Percentiles rank a stretch among this genome's conserved stretches.
These are phyloP conservation scores for Trypethelium eluteriae DNA, from an alignment of 495 filamentous ascomycete species.

Conservation along the genomic window DNA sequence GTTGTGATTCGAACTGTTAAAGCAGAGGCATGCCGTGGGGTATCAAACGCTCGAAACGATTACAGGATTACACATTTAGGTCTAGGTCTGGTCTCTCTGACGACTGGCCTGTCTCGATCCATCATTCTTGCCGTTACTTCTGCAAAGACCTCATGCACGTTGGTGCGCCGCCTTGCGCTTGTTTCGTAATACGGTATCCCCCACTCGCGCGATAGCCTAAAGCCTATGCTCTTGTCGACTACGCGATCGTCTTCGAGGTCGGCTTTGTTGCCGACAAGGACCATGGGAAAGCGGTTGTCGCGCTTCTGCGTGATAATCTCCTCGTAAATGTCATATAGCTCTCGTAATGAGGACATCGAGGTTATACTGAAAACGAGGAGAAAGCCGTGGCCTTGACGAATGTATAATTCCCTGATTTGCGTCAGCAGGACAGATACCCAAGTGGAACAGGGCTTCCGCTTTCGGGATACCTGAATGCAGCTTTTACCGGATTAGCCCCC, in stretches of 20 bases:
- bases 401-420: constrained; percentile 71
- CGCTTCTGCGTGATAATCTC: constrained; percentile 92
- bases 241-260: constrained; percentile 88
- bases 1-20: not conserved
- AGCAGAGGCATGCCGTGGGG: not conserved
- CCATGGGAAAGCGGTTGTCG: constrained; percentile 80
- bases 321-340: constrained; percentile 81
- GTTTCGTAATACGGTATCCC: constrained; percentile 94
- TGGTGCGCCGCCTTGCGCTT: constrained; percentile 71
- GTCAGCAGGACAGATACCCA: constrained; percentile 19
- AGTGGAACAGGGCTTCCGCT: constrained; percentile 11
- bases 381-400: constrained; percentile 93
- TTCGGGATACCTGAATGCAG: constrained; percentile 24
- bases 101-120: constrained; percentile 1
- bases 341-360: constrained; percentile 72
- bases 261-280: constrained; percentile 95
- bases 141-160: constrained; percentile 92
- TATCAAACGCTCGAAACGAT: constrained; percentile 8
- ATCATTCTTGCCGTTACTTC: constrained; percentile 40
- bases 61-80: constrained; percentile 1
- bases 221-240: constrained; percentile 75
- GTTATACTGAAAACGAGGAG: constrained; percentile 97
- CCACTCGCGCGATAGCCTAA: constrained; percentile 82
- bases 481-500: constrained; percentile 20
- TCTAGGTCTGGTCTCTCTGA: not conserved